phyloP scores from a whole-genome alignment of 129 eudicot species.

The Ambrosia trifida region DNA sequence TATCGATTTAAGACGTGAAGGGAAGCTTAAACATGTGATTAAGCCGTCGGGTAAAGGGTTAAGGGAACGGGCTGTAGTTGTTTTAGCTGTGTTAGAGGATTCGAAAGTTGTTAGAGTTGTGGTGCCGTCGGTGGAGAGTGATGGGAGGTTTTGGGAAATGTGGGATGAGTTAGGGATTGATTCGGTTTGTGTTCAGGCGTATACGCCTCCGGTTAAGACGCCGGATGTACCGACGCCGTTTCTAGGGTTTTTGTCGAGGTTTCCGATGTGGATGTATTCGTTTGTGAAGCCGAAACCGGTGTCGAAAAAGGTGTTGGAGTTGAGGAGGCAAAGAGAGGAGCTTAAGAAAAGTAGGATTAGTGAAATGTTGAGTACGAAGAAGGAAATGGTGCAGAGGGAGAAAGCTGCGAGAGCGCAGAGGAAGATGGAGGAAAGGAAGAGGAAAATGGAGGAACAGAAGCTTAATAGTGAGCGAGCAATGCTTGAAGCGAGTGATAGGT shows the following conservation, averaged over 20 bases:
- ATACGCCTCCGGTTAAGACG: conserved; percentile 68
- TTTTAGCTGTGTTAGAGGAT: conserved; percentile 84
- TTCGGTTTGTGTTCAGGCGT: conserved; percentile 70
- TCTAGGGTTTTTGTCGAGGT: conserved; percentile 49
- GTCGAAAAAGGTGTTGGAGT: conserved; percentile 73
- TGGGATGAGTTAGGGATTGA: conserved; percentile 77
- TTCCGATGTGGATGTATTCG: conserved; percentile 51
- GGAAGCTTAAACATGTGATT: conserved; percentile 63
- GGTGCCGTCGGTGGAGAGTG: conserved; percentile 61
- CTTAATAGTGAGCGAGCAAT: conserved; percentile 41
- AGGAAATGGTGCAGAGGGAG: conserved; percentile 53
- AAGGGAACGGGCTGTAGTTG: conserved; percentile 54
- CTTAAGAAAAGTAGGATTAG: conserved; percentile 44
- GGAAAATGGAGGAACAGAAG: conserved; percentile 51
- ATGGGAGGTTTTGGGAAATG: conserved; percentile 60
- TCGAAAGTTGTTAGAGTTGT: conserved; percentile 77
- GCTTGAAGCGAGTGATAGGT: conserved; percentile 33
- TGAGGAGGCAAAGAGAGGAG: conserved; percentile 67
- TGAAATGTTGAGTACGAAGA: conserved; percentile 41
- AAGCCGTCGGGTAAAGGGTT: conserved; percentile 54
- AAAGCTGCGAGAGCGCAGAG: conserved; percentile 48
- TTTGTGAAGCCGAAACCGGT: conserved; percentile 55
- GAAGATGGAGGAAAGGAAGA: conserved; percentile 62
- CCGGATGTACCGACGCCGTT: conserved; percentile 62
- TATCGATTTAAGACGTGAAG: conserved; percentile 55